These are phyloP conservation scores for Pseudocohnilembus persalinus DNA, from an alignment of 169 alveolate genomes.

Conservation along the genomic window DNA sequence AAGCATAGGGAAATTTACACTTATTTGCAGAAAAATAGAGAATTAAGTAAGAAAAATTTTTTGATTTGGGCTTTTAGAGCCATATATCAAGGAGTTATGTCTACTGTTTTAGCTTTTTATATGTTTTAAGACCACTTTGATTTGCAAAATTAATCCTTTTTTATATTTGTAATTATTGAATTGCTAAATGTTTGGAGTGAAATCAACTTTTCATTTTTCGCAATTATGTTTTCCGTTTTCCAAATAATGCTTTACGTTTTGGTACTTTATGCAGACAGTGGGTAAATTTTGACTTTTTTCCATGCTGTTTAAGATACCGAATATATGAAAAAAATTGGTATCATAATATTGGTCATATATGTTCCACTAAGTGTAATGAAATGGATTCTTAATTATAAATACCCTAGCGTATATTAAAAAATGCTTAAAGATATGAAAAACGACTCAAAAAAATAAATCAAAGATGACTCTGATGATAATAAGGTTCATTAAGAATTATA, in stretches of 20 bases:
- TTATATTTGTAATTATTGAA: background rate
- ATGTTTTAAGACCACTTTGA: background rate
- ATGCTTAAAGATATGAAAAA: background rate
- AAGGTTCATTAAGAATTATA: background rate
- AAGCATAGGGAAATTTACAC: background rate
- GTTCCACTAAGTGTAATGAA: background rate
- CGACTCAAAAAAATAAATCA: background rate
- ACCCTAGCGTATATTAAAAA: background rate
- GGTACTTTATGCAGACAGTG: background rate
- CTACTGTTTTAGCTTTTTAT: background rate
- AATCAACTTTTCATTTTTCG: background rate
- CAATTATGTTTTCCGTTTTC: background rate
- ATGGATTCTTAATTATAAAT: too few species aligned
- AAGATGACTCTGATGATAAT: background rate
- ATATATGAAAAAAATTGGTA: background rate
- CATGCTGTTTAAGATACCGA: background rate
- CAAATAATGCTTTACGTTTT: background rate
- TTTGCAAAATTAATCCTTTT: background rate
- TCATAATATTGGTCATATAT: background rate
- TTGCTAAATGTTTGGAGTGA: background rate
- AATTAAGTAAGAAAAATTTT: background rate
- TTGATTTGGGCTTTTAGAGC: background rate
- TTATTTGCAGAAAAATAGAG: background rate
- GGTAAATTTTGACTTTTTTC: background rate
- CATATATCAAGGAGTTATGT: background rate